Base-by-base conservation (phyloP, 768 basidiomycete species). In the Tricholoma furcatifolium region DNA sequence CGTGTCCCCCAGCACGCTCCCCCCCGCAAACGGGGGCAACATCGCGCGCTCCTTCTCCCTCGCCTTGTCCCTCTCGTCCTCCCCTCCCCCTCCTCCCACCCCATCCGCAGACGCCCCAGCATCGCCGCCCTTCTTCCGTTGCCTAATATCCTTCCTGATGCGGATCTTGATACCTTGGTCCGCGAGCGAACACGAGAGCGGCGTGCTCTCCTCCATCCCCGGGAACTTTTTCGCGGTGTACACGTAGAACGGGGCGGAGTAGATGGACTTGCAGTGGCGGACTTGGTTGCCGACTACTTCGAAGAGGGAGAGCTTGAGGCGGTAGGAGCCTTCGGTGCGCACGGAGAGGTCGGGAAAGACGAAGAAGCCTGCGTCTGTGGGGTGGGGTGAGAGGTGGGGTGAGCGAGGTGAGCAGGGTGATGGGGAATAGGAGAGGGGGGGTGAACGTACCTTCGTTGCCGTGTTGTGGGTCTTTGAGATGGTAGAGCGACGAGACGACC, bases 181-280 rank as follows among this genome's bases (percentile, higher is more conserved):
- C n/a, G 93, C 92, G 50, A 95, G 81, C 0, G 91, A 90, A 59
- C 87, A 91, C 2, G 93, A 95, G 1, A 96, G 78, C 3, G 87
- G 84, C 0, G 93, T 94, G 4, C 91, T 93, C 70, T 93, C 93
- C 77, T 93, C 91, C 91, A 95, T 95, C 21, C 94, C 93, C 0
- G 94, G 93, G 65, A 96, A 97, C 70, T 94, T 93, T 79, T 97
- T 97, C 14, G 93, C 91, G 0, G 93, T 93, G 67, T 93, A 97
- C 10, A 97, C 95, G 57, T 94, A 93, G 70, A 98, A 98, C 0
- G 90, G 83, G 1, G 85, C 82, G 0, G 92, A 93, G 69, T 87
- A 89, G 52, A 93, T 92, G 0, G 87, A 88, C 63, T 91, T 91
- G 74, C 93, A 95, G 65, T 94, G 93, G 38, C 85, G 86, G 34